A percentile compares a stretch with the other conserved stretches of the same genome.
Conservation (phyloP, 441 rosid species). For the Jatropha multifida region DNA sequence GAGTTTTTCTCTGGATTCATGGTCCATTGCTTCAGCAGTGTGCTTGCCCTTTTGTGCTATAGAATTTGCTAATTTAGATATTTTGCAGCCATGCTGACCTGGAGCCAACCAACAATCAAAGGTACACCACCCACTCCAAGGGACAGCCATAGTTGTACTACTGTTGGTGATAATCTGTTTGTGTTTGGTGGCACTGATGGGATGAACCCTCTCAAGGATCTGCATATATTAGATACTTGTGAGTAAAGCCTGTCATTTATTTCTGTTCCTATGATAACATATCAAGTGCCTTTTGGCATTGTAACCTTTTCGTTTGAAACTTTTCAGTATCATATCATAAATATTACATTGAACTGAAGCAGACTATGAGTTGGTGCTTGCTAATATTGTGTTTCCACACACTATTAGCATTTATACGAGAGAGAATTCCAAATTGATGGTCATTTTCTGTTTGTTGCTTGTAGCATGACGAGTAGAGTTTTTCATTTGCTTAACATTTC, state of each 20-base stretch:
- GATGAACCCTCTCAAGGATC: constrained; percentile 70
- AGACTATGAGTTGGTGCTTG: constrained; percentile 8
- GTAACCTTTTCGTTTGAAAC: neutral
- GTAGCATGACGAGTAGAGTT: neutral
- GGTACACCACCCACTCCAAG: constrained; percentile 82
- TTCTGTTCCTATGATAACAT: neutral
- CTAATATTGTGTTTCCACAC: neutral
- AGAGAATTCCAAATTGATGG: neutral
- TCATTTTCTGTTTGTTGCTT: neutral
- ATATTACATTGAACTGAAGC: neutral
- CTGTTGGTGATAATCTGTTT: constrained; percentile 68
- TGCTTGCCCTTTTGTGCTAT: constrained; percentile 16
- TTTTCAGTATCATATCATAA: constrained; percentile 3
- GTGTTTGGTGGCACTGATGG: constrained; percentile 98
- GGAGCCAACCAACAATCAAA: constrained; percentile 77
- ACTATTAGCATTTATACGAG: neutral
- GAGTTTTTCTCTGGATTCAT: constrained; percentile 20
- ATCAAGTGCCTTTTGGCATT: neutral
- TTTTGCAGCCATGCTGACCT: constrained; percentile 63
- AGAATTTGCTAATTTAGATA: constrained; percentile 2
- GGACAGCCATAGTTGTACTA: constrained; percentile 88
- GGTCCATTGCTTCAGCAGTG: neutral
- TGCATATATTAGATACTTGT: constrained; percentile 83
- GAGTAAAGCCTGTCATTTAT: constrained; percentile 31
- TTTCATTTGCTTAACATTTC: neutral